phyloP scores from a whole-genome alignment of 2,329 filamentous ascomycete genomes.

The Metarhizium humberi region DNA sequence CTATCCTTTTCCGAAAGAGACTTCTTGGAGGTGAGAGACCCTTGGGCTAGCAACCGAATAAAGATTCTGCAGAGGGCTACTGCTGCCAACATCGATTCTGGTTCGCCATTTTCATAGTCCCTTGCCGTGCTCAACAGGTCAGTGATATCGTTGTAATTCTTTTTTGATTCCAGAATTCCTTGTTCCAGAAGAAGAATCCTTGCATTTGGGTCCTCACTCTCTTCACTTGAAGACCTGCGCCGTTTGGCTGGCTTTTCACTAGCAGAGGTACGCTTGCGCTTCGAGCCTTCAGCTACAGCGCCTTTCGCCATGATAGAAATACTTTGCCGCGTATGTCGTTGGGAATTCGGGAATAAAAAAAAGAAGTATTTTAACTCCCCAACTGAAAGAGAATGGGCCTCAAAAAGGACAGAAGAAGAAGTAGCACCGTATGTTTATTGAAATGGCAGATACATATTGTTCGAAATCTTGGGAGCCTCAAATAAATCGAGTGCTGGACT shows the following conservation, averaged over 20 bases:
- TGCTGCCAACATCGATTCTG: conserved; percentile 56
- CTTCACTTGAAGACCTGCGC: conserved; percentile 35
- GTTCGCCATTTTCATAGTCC: conserved; percentile 36
- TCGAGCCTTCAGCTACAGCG: conserved; percentile 18
- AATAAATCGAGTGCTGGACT: background rate
- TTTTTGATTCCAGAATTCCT: conserved; percentile 74
- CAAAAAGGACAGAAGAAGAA: background rate
- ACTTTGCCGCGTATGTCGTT: background rate
- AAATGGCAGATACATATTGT: background rate
- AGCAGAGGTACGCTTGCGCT: conserved; percentile 41
- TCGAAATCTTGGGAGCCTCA: background rate
- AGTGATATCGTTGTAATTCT: conserved; percentile 86
- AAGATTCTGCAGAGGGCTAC: conserved; percentile 84
- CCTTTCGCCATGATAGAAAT: conserved; percentile 17
- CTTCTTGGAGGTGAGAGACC: conserved; percentile 57
- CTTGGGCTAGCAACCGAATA: conserved; percentile 66
- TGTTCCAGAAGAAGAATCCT: conserved; percentile 68
- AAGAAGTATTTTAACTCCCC: background rate
- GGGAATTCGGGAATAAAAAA: background rate
- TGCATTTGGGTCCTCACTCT: conserved; percentile 45
- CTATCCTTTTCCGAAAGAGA: conserved; percentile 62
- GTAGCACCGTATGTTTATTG: background rate
- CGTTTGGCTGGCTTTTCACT: conserved; percentile 41
- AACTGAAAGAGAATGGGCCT: background rate
- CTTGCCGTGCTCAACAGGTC: conserved; percentile 51